Base-by-base conservation (phyloP, 2,329 filamentous ascomycete species). In the Podosphaera aphanis region DNA sequence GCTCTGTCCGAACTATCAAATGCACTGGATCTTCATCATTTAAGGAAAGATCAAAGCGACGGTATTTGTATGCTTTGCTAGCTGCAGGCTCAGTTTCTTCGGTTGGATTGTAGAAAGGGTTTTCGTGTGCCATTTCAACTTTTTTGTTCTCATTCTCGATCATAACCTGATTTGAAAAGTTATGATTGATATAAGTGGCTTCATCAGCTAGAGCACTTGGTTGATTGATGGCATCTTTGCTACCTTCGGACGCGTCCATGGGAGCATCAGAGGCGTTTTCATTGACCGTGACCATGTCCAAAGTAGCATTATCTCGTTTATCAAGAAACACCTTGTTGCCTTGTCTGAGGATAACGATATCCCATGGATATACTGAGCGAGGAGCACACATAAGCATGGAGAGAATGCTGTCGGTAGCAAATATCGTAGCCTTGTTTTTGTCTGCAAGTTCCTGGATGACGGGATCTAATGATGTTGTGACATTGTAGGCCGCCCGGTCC, bases 371-470 rank as follows among this genome's bases (percentile, higher is more conserved):
- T 51, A 98, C 83, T 48, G 84, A 93, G 58, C 92, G 83, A 49
- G 90, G 83, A 44, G 90, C 78, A 66, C 90, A 98, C 90, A 98
- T 98, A 57, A 98, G 79, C 85, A 94, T 95, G 53, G 88, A 95
- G 49, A 98, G 75, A 57, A 98, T 86, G 66, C 80, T 93, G 64
- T 94, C 86, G 39, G 90, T 94, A 51, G 90, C 85, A 60, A 95
- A 98, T 59, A 98, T 88, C 55, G 83, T 90, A 41, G 86, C 90
- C 66, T 94, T 86, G 59, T 93, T 77, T 69, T 86, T 92, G 57
- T 95, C 88, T 51, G 90, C 83, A 47, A 95, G 75, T 61, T 95
- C 88, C 67, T 95, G 88, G 61, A 98, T 93, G 57, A 98, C 75
- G 41, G 90, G 90, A 62, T 98, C 90, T 55, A 82, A 84, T 20